Base-by-base conservation (phyloP, 2,329 filamentous ascomycete species). In the Alternaria ventricosa region DNA sequence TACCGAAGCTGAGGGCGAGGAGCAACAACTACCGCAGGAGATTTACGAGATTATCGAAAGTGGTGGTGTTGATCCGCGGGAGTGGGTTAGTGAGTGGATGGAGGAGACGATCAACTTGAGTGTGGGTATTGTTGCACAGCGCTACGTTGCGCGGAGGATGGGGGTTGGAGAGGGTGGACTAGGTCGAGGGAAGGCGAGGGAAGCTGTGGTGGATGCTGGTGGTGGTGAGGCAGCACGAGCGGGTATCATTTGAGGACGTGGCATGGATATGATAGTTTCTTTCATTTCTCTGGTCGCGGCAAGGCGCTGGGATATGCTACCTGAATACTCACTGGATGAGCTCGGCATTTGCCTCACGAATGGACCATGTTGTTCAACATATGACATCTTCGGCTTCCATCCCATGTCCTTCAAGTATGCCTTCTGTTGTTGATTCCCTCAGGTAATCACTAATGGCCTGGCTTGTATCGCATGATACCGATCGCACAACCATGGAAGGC, bases 31-130 rank as follows among this genome's bases (percentile, higher is more conserved):
- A 33, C 95, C 96, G 0, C 91, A 93, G 27, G 93, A 94, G 75
- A 97, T 99, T 72, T 86, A 88, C 22, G 92, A 95, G 69, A 97
- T 98, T 67, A 88, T 99, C 54, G 83, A 87, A 60, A 84, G 81
- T 55, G 89, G 89, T 15, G 89, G 88, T 10, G 93, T 98, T 3
- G 96, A 99, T 76, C 96, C 96, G 0, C 87, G 96, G 61, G 96
- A 99, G 80, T 99, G 96, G 96, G 92, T 97, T 41, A 92, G 94
- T 4, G 96, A 98, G 80, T 99, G 96, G 96, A 87, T 99, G 50
- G 95, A 98, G 82, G 95, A 98, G 82, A 84, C 90, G 0, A 85
- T 99, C 30, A 89, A 85, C 44, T 83, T 98, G 53, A 88, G 89
- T 4, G 88, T 96, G 0, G 95, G 96, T 18, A 84, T 97, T 8